Base-by-base conservation (phyloP, 192 early-diverging fungal species). In the Powellomyces hirtus region DNA sequence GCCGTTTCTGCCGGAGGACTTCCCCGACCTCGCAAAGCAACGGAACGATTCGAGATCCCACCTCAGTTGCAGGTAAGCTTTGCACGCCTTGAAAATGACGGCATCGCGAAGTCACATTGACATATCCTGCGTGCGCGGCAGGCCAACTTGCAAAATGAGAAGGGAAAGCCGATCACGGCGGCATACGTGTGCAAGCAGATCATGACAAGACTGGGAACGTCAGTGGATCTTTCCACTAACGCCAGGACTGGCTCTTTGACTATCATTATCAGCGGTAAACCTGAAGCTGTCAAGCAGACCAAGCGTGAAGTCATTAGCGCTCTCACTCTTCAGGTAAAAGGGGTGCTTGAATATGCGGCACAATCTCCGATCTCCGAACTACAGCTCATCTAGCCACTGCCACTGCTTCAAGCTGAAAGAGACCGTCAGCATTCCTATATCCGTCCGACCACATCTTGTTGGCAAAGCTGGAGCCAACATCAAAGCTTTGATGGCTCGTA, bases 201-300 rank as follows among this genome's bases (percentile, higher is more conserved):
- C 44, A 68, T 64, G 67, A 37, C 37, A n/a, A 22, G 62, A 26
- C 44, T 51, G 22, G 59, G 37, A 57, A 92, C 94, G 10, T 82
- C 84, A 24, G 95, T 98, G 60, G 92, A 96, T 44, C 81, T 90
- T 14, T 91, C 92, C 40, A 90, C 90, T 34, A 89, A 90, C 79
- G 72, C 79, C 33, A 84, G 80, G 36, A 84, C 84, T 24, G 82
- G 85, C 14, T 88, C 86, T 1, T 84, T 90, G 31, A 94, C 94
- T 22, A 92, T 95, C 58, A 70, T 96, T 26, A 87, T 98, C 75
- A 86, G 85, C 69, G 95, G 95, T 46, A 84, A 85, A 46, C 74
- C 85, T n/a, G 90, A 91, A 22, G 84, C 82, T 59, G 91, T 95
- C 20, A 86, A 84, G 59, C 79, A 80, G 45, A 91, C 93, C 14